phyloP scores from a whole-genome alignment of 805 yeast genomes.

The Metschnikowia bowlesiae region DNA sequence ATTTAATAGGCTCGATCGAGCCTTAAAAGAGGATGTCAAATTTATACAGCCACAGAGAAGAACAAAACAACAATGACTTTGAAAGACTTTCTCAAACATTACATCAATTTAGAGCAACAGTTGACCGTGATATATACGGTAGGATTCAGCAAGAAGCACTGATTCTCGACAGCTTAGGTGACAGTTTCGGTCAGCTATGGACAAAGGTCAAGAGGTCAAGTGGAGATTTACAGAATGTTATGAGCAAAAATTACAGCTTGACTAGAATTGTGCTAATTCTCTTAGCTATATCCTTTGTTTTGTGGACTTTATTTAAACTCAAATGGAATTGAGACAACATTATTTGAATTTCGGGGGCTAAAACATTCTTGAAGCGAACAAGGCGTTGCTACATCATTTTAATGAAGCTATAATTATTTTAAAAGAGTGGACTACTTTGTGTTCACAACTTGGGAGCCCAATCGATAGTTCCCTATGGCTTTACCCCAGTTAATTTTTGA shows the following conservation, averaged over 20 bases:
- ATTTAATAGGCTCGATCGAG: not conserved
- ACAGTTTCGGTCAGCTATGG: slow-evolving; percentile 37
- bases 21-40: slow-evolving; percentile 10
- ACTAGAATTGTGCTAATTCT: slow-evolving; percentile 35
- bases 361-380: not conserved
- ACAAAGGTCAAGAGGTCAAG: slow-evolving; percentile 36
- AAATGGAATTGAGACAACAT: slow-evolving; percentile 10
- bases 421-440: slow-evolving; percentile 12
- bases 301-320: slow-evolving; percentile 38
- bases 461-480: slow-evolving; percentile 81
- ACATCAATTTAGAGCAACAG: slow-evolving; percentile 40
- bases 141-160: slow-evolving; percentile 37
- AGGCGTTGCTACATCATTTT: not conserved
- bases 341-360: not conserved
- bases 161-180: slow-evolving; percentile 35
- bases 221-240: slow-evolving; percentile 36
- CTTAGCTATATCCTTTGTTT: slow-evolving; percentile 28
- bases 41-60: slow-evolving; percentile 39
- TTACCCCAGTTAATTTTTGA: slow-evolving; percentile 93
- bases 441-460: slow-evolving; percentile 72
- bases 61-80: slow-evolving; percentile 39
- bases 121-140: slow-evolving; percentile 40
- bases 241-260: slow-evolving; percentile 40
- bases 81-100: slow-evolving; percentile 41
- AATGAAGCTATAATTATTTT: not conserved